Conservation (phyloP, 305 asterid species). For the Nicotiana rustica region DNA sequence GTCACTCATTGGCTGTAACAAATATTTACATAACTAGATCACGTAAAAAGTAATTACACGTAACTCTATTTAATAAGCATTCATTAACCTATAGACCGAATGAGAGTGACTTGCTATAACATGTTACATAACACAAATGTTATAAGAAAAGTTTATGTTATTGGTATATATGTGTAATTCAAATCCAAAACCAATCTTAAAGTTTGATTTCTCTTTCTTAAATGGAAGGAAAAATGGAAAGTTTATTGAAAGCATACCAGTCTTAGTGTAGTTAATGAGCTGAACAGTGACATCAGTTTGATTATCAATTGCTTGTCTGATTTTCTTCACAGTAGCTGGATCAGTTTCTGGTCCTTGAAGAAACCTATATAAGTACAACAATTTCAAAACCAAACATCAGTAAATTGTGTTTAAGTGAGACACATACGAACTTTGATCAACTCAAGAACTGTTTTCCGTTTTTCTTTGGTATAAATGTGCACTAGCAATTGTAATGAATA, state of each 20-base stretch:
- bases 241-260: slow-evolving; percentile 48
- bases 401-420: too few relatives aligned
- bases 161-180: neutral
- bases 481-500: neutral
- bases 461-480: neutral
- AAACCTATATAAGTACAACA: slow-evolving; percentile 59
- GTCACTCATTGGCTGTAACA: neutral
- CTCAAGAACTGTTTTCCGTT: neutral
- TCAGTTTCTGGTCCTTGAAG: slow-evolving; percentile 99
- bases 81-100: too few relatives aligned
- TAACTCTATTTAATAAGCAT: too few relatives aligned
- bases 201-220: neutral
- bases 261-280: slow-evolving; percentile 95
- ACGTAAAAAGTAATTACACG: too few relatives aligned
- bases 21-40: too few relatives aligned
- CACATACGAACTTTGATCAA: neutral
- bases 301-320: slow-evolving; percentile 91
- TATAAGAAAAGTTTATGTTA: neutral
- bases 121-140: too few relatives aligned
- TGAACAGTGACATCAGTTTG: slow-evolving; percentile 96
- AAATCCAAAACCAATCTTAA: neutral
- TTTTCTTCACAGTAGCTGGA: slow-evolving; percentile 88
- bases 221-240: slow-evolving; percentile 12
- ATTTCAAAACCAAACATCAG: neutral
- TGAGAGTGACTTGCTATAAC: too few relatives aligned